Evolutionary conservation across 108 stramenopile species (phyloP).

Genomic region (Pseudonitzschia delicatissima): DNA sequence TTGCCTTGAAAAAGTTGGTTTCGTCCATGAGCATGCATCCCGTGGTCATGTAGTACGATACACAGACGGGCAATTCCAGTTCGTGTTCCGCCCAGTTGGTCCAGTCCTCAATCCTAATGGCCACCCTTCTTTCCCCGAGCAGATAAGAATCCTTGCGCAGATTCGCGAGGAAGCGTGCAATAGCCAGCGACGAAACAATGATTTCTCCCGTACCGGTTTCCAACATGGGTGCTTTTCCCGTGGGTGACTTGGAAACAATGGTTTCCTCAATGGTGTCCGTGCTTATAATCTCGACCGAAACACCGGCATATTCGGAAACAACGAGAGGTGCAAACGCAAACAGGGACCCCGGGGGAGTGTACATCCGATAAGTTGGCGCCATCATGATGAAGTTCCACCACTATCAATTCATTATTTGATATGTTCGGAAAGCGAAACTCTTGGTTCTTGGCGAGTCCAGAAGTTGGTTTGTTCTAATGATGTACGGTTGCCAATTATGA

Average conservation of each 20-base stretch:
- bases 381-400: too few species aligned
- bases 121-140: conserved; percentile 54
- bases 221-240: conserved; percentile 87
- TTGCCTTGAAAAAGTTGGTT: conserved; percentile 55
- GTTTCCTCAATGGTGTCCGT: conserved; percentile 55
- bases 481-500: too few species aligned
- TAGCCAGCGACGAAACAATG: conserved; percentile 81
- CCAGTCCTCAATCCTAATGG: conserved; percentile 76
- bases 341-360: conserved; percentile 77
- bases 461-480: too few species aligned
- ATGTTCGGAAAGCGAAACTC: too few species aligned
- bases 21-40: conserved; percentile 82
- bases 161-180: conserved; percentile 82
- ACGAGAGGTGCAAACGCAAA: conserved; percentile 91
- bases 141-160: conserved; percentile 77
- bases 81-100: conserved; percentile 82
- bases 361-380: conserved; percentile 41
- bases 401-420: too few species aligned
- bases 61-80: conserved; percentile 90
- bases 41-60: conserved; percentile 84
- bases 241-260: conserved; percentile 72
- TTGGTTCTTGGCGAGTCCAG: too few species aligned
- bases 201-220: conserved; percentile 58
- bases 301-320: conserved; percentile 86
- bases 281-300: conserved; percentile 51